A percentile compares a stretch with the other conserved stretches of the same genome.
phyloP scores from a whole-genome alignment of 192 early-diverging fungal species.

The Geranomyces variabilis region DNA sequence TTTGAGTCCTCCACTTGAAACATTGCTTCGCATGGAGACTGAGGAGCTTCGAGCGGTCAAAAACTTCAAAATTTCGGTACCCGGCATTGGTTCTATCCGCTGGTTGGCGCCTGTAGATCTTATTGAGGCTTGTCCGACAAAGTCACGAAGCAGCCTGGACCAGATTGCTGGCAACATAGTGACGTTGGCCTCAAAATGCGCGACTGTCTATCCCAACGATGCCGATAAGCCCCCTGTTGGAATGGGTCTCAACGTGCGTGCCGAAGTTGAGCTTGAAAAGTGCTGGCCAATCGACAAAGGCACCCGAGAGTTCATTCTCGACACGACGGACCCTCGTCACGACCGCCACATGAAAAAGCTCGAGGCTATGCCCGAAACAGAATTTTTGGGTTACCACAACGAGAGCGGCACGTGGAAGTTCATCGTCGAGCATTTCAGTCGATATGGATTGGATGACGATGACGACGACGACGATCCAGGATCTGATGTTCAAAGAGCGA shows the following conservation, averaged over 20 bases:
- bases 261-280: conserved; percentile 71
- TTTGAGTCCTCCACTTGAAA: conserved; percentile 72
- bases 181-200: conserved; percentile 67
- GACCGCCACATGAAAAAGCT: conserved; percentile 72
- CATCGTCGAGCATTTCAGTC: conserved; percentile 79
- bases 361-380: conserved; percentile 70
- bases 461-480: conserved; percentile 60
- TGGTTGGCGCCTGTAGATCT: conserved; percentile 87
- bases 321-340: conserved; percentile 70
- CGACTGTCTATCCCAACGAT: conserved; percentile 85
- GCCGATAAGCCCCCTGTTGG: conserved; percentile 78
- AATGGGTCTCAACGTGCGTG: conserved; percentile 85
- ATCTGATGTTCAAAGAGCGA: too few relatives aligned
- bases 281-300: conserved; percentile 87
- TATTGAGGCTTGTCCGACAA: conserved; percentile 50
- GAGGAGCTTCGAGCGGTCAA: conserved; percentile 71
- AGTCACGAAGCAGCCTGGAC: conserved; percentile 52
- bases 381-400: conserved; percentile 75
- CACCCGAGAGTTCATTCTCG: conserved; percentile 66
- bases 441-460: conserved; percentile 78
- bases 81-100: conserved; percentile 71
- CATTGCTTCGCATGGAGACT: conserved; percentile 69
- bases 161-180: conserved; percentile 81
- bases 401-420: conserved; percentile 89
- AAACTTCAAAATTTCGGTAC: conserved; percentile 74